phyloP scores from a whole-genome alignment of 495 filamentous ascomycete genomes.

The Letharia lupina region DNA sequence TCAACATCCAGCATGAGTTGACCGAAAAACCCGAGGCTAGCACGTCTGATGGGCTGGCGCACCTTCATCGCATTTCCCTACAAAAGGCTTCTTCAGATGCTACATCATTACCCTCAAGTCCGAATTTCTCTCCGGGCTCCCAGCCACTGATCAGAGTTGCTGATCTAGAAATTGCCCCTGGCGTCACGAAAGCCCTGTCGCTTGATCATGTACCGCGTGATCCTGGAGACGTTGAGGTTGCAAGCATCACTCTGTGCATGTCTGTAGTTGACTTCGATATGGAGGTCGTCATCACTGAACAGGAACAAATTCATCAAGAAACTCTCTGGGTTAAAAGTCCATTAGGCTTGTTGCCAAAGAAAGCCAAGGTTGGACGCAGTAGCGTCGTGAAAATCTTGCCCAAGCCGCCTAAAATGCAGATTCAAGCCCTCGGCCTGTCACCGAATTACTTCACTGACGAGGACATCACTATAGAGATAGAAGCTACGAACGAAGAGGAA shows the following conservation, averaged over 20 bases:
- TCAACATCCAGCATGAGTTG: constrained; percentile 40
- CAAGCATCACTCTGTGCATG: constrained; percentile 54
- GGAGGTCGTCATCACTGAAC: constrained; percentile 49
- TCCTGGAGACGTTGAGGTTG: constrained; percentile 62
- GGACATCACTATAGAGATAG: constrained; percentile 53
- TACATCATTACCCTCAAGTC: constrained; percentile 5
- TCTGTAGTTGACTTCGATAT: constrained; percentile 60
- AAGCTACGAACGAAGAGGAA: constrained; percentile 76
- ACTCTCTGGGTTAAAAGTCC: constrained; percentile 49
- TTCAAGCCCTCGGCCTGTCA: constrained; percentile 51
- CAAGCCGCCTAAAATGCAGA: constrained; percentile 84
- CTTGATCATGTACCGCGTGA: constrained; percentile 69
- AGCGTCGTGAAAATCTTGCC: constrained; percentile 59
- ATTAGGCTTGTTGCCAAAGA: constrained; percentile 32
- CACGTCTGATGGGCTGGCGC: not conserved
- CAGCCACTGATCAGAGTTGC: constrained; percentile 44
- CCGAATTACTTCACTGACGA: constrained; percentile 81
- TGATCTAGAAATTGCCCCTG: constrained; percentile 61
- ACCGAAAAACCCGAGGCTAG: constrained; percentile 19
- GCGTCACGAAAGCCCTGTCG: constrained; percentile 60
- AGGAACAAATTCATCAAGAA: constrained; percentile 34
- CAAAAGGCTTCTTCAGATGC: constrained; percentile 13
- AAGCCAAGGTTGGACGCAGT: constrained; percentile 35
- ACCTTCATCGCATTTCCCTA: constrained; percentile 8
- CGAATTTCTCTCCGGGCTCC: constrained; percentile 8